A percentile compares a stretch with the other conserved stretches of the same genome.
phyloP scores from a whole-genome alignment of 225 moss, liverwort and hornwort species.

The Polytrichum formosum region DNA sequence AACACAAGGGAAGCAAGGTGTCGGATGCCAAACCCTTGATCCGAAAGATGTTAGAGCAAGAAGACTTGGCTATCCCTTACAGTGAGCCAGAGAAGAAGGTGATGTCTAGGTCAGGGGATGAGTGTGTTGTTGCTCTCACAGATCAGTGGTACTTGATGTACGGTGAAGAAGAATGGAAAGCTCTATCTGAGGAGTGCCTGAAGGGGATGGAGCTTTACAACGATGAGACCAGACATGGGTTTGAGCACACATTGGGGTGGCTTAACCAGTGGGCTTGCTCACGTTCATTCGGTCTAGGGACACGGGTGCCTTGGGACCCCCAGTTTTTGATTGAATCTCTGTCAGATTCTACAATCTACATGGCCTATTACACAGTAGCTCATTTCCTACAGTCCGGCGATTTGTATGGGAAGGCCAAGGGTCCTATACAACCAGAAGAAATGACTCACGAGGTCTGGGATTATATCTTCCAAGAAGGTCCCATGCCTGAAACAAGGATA shows the following conservation, averaged over 20 bases:
- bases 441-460: conserved; percentile 89
- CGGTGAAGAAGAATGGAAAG: conserved; percentile 65
- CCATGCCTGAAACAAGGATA: conserved; percentile 68
- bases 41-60: conserved; percentile 53
- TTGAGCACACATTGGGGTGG: conserved; percentile 84
- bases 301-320: conserved; percentile 90
- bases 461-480: conserved; percentile 70
- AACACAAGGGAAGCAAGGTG: conserved; percentile 74
- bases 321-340: conserved; percentile 90
- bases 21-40: conserved; percentile 70
- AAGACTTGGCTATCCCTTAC: conserved; percentile 65
- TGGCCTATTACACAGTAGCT: conserved; percentile 95
- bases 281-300: conserved; percentile 89
- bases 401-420: conserved; percentile 54
- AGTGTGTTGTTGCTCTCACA: conserved; percentile 95
- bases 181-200: conserved; percentile 45
- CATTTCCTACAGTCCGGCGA: conserved; percentile 82
- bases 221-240: conserved; percentile 60
- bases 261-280: conserved; percentile 97
- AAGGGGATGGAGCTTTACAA: conserved; percentile 59
- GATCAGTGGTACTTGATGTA: conserved; percentile 95
- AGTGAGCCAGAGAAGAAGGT: conserved; percentile 96
- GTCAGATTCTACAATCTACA: conserved; percentile 95
- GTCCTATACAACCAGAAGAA: conserved; percentile 54
- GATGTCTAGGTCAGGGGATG: conserved; percentile 99